Evolutionary conservation across 2,329 filamentous ascomycete genomes (phyloP).

Genomic region (Alternaria metachromatica): DNA sequence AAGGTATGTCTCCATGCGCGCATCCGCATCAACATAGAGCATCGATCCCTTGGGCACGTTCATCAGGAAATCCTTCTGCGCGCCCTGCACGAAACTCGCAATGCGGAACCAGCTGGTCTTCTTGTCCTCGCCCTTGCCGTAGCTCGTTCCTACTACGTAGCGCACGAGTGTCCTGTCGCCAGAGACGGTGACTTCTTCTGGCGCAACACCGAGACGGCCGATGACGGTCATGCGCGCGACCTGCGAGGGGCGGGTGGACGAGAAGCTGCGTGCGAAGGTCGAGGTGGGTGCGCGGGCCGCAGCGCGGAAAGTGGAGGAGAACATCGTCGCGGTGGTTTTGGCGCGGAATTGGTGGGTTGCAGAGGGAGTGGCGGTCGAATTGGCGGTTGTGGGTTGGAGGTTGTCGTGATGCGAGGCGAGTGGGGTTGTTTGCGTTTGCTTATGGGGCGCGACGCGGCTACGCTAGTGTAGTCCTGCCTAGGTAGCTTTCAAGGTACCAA

Average conservation of each 20-base stretch:
- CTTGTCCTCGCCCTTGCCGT: slow-evolving; percentile 71
- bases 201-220: slow-evolving; percentile 80
- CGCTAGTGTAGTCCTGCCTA: background rate
- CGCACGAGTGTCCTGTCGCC: slow-evolving; percentile 79
- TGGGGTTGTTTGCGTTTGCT: slow-evolving; percentile 16
- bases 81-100: slow-evolving; percentile 74
- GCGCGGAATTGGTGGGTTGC: background rate
- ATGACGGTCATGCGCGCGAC: slow-evolving; percentile 85
- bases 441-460: slow-evolving; percentile 23
- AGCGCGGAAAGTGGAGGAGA: slow-evolving; percentile 54
- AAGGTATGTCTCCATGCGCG: slow-evolving; percentile 67
- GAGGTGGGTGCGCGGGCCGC: slow-evolving; percentile 59
- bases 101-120: slow-evolving; percentile 87
- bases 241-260: slow-evolving; percentile 66
- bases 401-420: slow-evolving; percentile 13
- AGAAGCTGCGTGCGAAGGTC: slow-evolving; percentile 71
- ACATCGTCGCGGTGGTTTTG: slow-evolving; percentile 28
- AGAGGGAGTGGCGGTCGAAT: background rate
- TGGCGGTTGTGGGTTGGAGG: slow-evolving; percentile 1
- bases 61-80: slow-evolving; percentile 74
- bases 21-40: slow-evolving; percentile 85
- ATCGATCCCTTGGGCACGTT: slow-evolving; percentile 80
- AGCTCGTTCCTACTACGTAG: slow-evolving; percentile 76
- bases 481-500: background rate
- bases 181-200: slow-evolving; percentile 75